phyloP scores from a whole-genome alignment of 352 stramenopile genomes.

The Globisporangium iwayamae region DNA sequence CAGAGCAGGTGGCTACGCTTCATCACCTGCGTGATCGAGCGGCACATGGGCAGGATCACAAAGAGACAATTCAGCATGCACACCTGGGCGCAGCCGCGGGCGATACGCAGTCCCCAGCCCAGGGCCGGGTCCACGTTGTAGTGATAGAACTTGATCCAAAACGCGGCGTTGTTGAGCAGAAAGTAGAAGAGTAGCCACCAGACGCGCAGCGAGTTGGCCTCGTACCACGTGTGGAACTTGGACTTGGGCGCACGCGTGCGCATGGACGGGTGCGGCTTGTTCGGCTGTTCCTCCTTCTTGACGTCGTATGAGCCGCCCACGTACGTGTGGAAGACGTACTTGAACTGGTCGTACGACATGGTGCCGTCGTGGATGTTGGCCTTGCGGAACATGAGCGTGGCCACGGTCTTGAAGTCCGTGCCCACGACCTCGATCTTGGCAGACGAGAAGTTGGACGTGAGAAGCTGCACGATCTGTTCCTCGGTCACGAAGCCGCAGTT shows the following conservation, averaged over 20 bases:
- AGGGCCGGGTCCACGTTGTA: conserved; percentile 78
- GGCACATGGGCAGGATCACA: conserved; percentile 77
- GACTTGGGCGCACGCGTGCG: conserved; percentile 37
- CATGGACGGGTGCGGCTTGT: conserved; percentile 18
- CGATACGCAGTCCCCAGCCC: conserved; percentile 68
- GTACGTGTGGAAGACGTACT: conserved; percentile 64
- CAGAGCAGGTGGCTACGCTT: conserved; percentile 60
- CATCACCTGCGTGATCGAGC: conserved; percentile 70
- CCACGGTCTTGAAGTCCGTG: conserved; percentile 64
- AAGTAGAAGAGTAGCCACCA: conserved; percentile 79
- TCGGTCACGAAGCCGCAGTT: conserved; percentile 48
- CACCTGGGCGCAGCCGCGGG: conserved; percentile 67
- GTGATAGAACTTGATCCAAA: conserved; percentile 65
- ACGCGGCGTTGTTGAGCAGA: conserved; percentile 61
- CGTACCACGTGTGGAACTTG: conserved; percentile 67
- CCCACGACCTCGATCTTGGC: conserved; percentile 74
- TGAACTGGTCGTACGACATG: conserved; percentile 76
- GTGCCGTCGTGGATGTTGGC: conserved; percentile 45
- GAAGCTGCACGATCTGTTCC: conserved; percentile 58
- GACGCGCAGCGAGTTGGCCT: conserved; percentile 67
- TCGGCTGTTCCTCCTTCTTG: conserved; percentile 20
- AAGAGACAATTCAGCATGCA: conserved; percentile 76
- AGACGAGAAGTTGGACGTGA: conserved; percentile 69
- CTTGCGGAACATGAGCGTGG: conserved; percentile 68
- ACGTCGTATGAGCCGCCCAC: conserved; percentile 58